These are phyloP conservation scores for Fusarium nanum DNA, from an alignment of 2,329 filamentous ascomycete genomes.

Conservation along the genomic window DNA sequence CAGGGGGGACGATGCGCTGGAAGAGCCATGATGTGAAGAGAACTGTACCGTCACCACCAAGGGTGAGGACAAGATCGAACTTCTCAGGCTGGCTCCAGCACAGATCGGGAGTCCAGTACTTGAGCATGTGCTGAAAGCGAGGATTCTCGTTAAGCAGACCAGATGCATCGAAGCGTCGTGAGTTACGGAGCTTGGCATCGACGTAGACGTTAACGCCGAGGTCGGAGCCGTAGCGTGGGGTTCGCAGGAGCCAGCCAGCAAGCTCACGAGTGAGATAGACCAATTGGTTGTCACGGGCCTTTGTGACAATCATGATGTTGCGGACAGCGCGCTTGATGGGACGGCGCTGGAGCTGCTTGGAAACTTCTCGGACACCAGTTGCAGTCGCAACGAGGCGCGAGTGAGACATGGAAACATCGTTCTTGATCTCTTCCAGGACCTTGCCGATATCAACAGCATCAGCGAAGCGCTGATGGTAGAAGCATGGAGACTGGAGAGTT, in stretches of 20 bases:
- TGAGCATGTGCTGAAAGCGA: conserved; percentile 84
- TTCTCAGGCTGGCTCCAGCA: conserved; percentile 95
- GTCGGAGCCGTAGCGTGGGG: conserved; percentile 88
- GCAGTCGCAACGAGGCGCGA: conserved; percentile 95
- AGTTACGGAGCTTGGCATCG: conserved; percentile 91
- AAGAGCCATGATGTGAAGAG: conserved; percentile 94
- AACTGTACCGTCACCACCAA: conserved; percentile 88
- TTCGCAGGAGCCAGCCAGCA: conserved; percentile 86
- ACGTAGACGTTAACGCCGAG: conserved; percentile 97
- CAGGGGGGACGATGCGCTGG: conserved; percentile 86
- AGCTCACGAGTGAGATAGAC: conserved; percentile 90
- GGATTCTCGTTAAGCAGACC: conserved; percentile 79
- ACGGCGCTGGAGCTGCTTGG: conserved; percentile 90
- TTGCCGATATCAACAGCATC: conserved; percentile 95
- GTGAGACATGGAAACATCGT: conserved; percentile 90
- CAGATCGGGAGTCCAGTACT: conserved; percentile 95
- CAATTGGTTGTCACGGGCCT: conserved; percentile 93
- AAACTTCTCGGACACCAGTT: conserved; percentile 93
- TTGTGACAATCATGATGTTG: conserved; percentile 98
- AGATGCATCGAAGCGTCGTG: conserved; percentile 85
- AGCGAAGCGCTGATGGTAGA: conserved; percentile 97
- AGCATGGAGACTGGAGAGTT: conserved; percentile 88
- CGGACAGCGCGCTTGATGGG: conserved; percentile 92
- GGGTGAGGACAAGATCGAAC: conserved; percentile 92
- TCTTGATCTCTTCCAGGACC: conserved; percentile 93